Evolutionary conservation across 257 asterid genomes (phyloP).

Genomic region (Parsonsia alboflavescens): DNA sequence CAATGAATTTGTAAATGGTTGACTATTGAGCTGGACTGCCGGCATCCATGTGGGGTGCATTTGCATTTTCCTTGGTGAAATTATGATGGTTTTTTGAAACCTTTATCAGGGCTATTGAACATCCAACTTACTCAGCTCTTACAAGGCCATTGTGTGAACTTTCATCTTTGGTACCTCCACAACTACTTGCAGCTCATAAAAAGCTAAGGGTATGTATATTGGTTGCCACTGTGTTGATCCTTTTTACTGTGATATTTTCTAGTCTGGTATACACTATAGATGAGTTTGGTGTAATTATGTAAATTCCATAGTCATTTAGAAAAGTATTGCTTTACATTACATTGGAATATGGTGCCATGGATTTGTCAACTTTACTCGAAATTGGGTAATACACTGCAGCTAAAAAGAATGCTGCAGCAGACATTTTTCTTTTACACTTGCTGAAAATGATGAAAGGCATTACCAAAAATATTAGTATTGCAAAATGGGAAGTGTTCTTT

Average conservation of each 20-base stretch:
- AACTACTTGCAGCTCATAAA: conserved; percentile 89
- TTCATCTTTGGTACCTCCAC: conserved; percentile 91
- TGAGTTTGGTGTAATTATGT: background rate
- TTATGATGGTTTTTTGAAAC: conserved; percentile 21
- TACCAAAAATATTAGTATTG: background rate
- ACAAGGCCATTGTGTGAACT: conserved; percentile 98
- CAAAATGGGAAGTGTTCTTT: background rate
- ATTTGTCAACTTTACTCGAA: background rate
- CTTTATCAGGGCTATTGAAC: conserved; percentile 94
- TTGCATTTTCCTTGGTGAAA: conserved; percentile 16
- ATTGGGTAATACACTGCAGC: background rate
- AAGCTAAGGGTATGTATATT: conserved; percentile 70
- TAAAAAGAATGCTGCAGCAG: background rate
- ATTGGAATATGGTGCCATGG: background rate
- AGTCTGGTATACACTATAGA: background rate
- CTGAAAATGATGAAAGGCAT: background rate
- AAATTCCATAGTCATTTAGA: background rate
- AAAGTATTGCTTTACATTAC: background rate
- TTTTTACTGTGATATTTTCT: background rate
- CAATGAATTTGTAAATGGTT: background rate
- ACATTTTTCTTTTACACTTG: background rate
- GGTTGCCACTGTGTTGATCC: background rate
- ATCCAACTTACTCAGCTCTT: conserved; percentile 96
- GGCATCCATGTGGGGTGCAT: background rate
- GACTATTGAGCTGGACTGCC: background rate